Base-by-base conservation (phyloP, 2,329 filamentous ascomycete species). In the Diaporthe velutina region DNA sequence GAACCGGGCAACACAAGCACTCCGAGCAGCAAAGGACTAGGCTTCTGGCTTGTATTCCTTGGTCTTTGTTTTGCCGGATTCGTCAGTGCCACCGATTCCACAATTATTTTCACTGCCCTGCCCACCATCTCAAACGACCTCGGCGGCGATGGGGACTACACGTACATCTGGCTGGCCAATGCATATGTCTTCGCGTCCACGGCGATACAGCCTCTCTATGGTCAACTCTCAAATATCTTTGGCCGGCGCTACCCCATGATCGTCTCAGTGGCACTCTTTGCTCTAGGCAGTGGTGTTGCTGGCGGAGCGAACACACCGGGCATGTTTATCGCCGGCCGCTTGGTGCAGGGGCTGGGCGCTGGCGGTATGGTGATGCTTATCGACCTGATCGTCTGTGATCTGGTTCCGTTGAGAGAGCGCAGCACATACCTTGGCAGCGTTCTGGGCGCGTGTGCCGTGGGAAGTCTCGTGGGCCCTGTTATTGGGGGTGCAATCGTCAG, bases 121-220 rank as follows among this genome's bases (percentile, higher is more conserved):
- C 68, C 68, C 10, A 40, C 38, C 10, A 71, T 71, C 54, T 58
- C 68, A 3, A 19, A 17, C 19, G 38, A 25, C 22, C n/a, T 60
- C 15, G 54, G 28, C 4, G 19, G 28, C 28, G 70, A 30, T 22
- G 28, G 35, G 4, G 35, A 38, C 35, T 38, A 33, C 40, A 28
- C 50, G 17, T 71, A 71, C 17, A 55, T 61, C 30, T 42, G 42
- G 54, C 33, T 71, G 15, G 70, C 38, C 35, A 71, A 71, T 30
- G 25, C 35, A 12, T 71, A 50, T n/a, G n/a, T 71, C 30, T 48
- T 71, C 19, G 42, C 70, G 6, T 33, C 40, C 9, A 50, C 54
- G 9, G 70, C 60, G 13, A 13, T 61, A 5, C 70, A 71, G 55
- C 70, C 70, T 10, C 15, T 42, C 6, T 22, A 35, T 12, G 64